A percentile compares a stretch with the other conserved stretches of the same genome.
phyloP scores from a whole-genome alignment of 768 basidiomycete genomes.

The Suillus lakei region DNA sequence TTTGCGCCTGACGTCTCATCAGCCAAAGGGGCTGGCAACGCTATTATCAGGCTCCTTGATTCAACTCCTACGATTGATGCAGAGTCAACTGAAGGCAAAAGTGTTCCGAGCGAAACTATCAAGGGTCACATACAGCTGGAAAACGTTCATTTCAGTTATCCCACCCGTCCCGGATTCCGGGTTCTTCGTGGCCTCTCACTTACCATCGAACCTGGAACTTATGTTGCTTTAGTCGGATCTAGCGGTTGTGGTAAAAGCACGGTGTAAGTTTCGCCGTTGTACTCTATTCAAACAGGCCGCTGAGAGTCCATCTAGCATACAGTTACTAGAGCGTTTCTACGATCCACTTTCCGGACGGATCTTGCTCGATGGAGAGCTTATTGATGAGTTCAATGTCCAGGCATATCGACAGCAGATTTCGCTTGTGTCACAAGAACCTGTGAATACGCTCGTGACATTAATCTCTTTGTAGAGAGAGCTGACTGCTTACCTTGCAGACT shows the following conservation, averaged over 20 bases:
- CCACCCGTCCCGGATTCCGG: slow-evolving; percentile 80
- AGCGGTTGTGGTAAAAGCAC: slow-evolving; percentile 85
- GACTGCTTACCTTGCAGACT: slow-evolving; percentile 40
- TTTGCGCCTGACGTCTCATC: slow-evolving; percentile 91
- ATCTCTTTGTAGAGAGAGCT: slow-evolving; percentile 5
- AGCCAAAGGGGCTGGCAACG: slow-evolving; percentile 75
- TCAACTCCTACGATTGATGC: slow-evolving; percentile 79
- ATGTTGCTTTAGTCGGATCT: slow-evolving; percentile 81
- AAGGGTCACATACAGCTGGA: slow-evolving; percentile 76
- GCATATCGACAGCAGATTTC: slow-evolving; percentile 90
- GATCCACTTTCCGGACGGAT: slow-evolving; percentile 76
- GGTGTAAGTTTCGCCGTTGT: slow-evolving; percentile 51
- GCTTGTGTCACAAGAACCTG: slow-evolving; percentile 88
- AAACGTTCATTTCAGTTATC: slow-evolving; percentile 88
- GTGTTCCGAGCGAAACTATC: slow-evolving; percentile 46
- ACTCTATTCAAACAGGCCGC: background rate
- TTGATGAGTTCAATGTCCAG: slow-evolving; percentile 78
- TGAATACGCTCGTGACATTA: slow-evolving; percentile 21
- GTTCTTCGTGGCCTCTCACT: slow-evolving; percentile 83
- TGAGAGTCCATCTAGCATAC: slow-evolving; percentile 53
- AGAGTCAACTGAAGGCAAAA: slow-evolving; percentile 68
- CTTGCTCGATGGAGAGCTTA: slow-evolving; percentile 74
- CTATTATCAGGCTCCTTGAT: slow-evolving; percentile 80
- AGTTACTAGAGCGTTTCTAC: slow-evolving; percentile 87
- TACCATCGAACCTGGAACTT: slow-evolving; percentile 77